Base-by-base conservation (phyloP, 805 yeast species). In the Ogataea minuta region DNA sequence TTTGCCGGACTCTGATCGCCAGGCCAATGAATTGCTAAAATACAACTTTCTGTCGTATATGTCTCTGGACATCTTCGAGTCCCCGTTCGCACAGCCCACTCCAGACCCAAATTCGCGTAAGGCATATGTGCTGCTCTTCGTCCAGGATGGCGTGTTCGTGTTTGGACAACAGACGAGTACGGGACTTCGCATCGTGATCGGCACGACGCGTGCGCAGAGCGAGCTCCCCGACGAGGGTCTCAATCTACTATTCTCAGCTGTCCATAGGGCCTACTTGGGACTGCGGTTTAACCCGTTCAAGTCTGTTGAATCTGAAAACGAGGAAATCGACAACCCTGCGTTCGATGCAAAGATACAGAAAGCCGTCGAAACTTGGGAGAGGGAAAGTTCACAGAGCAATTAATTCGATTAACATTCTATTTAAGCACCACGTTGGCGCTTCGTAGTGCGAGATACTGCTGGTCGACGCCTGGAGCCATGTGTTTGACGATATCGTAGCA, bases 401-500 rank as follows among this genome's bases (percentile, higher is more conserved):
- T 10, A 43, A 49, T 34, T 43, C 12, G 30, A 10, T 16, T 23
- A 9, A n/a, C 27, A 20, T 13, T 6, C 45, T 45, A 60, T 43
- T 84, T 80, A 59, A 90, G 69, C 7, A 91, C 77, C 12, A 90
- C 88, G 58, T 91, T 85, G 27, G 96, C 98, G 37, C 85, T 87
- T 52, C 98, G 73, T 44, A 91, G 67, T 48, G 84, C 84, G 56
- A 91, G 68, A 59, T 89, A 91, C 61, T 89, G 95, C 64, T 91
- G 98, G 62, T 91, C 97, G 20, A 84, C 84, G 16, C 96, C 96
- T 3, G 95, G 86, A 1, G 89, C 82, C 79, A 91, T 77, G 46
- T 78, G 77, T 58, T 79, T 78, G 24, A 87, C 83, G 24, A 83
- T 70, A 33, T 81, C 85, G 60, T 78, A 90, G 21, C 91, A 81